A percentile compares a stretch with the other conserved stretches of the same genome.
Evolutionary conservation across 306 rosid species (phyloP).

Genomic region (Astragalus glycyphyllos): DNA sequence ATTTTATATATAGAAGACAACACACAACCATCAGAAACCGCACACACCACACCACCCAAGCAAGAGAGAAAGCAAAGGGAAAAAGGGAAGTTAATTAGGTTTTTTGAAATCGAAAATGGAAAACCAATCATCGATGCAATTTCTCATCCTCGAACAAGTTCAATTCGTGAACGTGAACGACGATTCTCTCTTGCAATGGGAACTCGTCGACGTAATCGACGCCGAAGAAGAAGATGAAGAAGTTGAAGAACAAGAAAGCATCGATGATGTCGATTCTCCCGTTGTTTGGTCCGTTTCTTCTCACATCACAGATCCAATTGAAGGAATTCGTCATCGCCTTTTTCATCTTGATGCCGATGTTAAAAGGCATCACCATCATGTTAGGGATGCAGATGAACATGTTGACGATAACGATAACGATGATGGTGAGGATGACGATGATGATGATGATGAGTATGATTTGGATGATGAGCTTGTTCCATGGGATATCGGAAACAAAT

Average conservation of each 20-base stretch:
- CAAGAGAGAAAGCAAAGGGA: background rate
- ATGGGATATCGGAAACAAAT: conserved; percentile 66
- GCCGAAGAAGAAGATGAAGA: conserved; percentile 32
- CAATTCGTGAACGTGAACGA: conserved; percentile 49
- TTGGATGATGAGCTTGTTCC: conserved; percentile 92
- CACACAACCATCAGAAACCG: background rate
- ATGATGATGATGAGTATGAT: conserved; percentile 46
- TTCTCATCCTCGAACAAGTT: conserved; percentile 54
- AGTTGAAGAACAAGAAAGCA: background rate
- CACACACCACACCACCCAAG: background rate
- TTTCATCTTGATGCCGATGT: conserved; percentile 26
- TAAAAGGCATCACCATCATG: background rate
- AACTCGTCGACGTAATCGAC: conserved; percentile 45
- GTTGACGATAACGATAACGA: background rate
- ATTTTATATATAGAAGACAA: conserved; percentile 6
- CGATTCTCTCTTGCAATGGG: conserved; percentile 65
- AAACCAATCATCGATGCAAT: conserved; percentile 51
- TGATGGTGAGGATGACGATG: conserved; percentile 10
- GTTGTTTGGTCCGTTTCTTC: conserved; percentile 37
- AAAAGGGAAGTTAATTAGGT: conserved; percentile 18
- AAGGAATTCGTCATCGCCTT: conserved; percentile 3
- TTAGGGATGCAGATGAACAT: background rate
- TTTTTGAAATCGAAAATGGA: conserved; percentile 40
- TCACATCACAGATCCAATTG: conserved; percentile 29
- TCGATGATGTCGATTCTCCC: conserved; percentile 38